Base-by-base conservation (phyloP, 2,329 filamentous ascomycete genomes). In the Sporothrix phasma region DNA sequence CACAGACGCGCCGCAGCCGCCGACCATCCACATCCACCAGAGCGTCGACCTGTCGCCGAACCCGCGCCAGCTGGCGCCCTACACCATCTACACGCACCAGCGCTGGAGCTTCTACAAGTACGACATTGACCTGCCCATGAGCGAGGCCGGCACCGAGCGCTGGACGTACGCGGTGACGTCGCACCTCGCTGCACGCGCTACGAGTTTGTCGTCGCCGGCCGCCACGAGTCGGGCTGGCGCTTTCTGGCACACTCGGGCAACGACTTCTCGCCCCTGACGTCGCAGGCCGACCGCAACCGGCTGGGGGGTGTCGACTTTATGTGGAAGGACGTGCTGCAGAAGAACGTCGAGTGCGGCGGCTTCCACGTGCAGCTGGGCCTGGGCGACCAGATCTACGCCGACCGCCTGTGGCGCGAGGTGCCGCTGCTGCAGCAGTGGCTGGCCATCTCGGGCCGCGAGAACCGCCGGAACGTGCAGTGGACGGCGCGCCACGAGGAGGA, bases 121-220 rank as follows among this genome's bases (percentile, higher is more conserved):
- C 72, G 92, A 96, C 67, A 76, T 97, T 64, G 90, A 96, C 67
- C 76, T 99, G 54, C 86, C 85, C 66, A 99, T 99, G 94, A 87
- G 89, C 39, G 92, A 97, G 17, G 82, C 81, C 29, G 83, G 85
- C 34, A 88, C 91, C 0, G 84, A 87, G 68, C 89, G 94, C 72
- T 99, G 94, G 94, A 99, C 94, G 0, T 99, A 99, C 72, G 94
- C 94, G 1, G 92, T 99, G 61, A 99, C 94, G 0, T 97, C 94
- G 1, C 92, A 97, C 72, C 80, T 97, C 22, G 94, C 39, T 99
- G 94, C 76, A 97, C 94, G n/a, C 85, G 94, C 29, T 99, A 97
- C 74, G 94, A 99, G 72, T 99, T 99, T 74, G 82, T 97, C 22
- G 90, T 99, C 19, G 94, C 94, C 22, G 93, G 93, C 6, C 88